Evolutionary conservation across 495 filamentous ascomycete genomes (phyloP), one percentile per base, ranked within the genome.

Genomic region (Bathelium albidoporum): DNA sequence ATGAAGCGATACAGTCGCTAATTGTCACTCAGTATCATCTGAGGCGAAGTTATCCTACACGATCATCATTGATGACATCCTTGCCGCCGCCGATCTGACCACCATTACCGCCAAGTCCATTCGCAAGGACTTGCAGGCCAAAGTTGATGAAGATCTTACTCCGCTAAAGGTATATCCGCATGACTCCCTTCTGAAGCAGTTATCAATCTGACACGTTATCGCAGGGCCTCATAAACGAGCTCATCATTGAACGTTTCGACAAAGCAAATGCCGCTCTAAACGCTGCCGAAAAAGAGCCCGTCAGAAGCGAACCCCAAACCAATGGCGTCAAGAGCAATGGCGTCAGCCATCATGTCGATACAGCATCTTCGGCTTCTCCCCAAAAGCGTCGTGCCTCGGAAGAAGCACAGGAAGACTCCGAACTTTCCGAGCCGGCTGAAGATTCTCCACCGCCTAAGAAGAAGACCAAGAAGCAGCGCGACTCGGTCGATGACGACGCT

Each of bases 101-200:
- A 96, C 91, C 36, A 87, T 98, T 64, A 95, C 94, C 29, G 88
- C 90, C 66, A 97, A 97, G 77, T 85, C 87, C 72, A 90, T 97
- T 69, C 89, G 94, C 65, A 89, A 90, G 74, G 89, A 87, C 29
- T 81, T 98, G 5, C 87, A 93, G 74, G 83, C 82, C 64, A 81
- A 79, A 43, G 81, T 91, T 43, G 83, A 87, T 62, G 84, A 90
- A 79, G 92, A 98, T 75, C 82, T 97, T 71, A 87, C 85, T 61
- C 80, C 84, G 24, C 85, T 95, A 73, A 98, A 97, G 84, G 94
- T 91, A 64, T 43, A 81, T 72, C 14, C 67, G 59, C 24, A 3
- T 7, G 4, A 44, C 49, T 22, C 20, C 61, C 44, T 52, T 20
- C 64, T 53, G 45, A 10, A 53, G 34, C 43, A 18, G 53, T 18